phyloP scores from a whole-genome alignment of 371 early-diverging fungal genomes.

The Mucor plumbeus region DNA sequence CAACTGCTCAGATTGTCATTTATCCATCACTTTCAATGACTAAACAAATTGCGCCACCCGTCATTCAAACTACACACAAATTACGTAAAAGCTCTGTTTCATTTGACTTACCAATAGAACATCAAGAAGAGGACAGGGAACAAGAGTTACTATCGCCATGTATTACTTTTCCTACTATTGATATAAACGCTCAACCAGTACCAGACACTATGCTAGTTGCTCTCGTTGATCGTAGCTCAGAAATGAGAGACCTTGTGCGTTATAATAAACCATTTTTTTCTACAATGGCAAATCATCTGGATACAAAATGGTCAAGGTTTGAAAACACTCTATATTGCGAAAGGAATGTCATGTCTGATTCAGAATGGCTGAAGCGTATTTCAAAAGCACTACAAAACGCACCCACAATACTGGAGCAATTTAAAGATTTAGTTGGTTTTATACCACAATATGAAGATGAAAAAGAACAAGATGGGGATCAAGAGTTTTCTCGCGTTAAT shows the following conservation, averaged over 20 bases:
- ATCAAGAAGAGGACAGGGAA: slow-evolving; percentile 1
- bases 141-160: slow-evolving; percentile 34
- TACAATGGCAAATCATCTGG: slow-evolving; percentile 31
- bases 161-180: slow-evolving; percentile 32
- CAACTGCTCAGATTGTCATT: neutral
- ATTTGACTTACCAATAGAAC: slow-evolving; percentile 41
- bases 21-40: neutral
- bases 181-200: slow-evolving; percentile 47
- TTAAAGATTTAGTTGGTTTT: slow-evolving; percentile 50
- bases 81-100: slow-evolving; percentile 43
- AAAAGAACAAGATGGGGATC: slow-evolving; percentile 25
- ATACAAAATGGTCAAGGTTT: slow-evolving; percentile 42
- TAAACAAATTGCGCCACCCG: neutral
- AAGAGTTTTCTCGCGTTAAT: slow-evolving; percentile 47
- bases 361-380: slow-evolving; percentile 45
- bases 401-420: slow-evolving; percentile 39
- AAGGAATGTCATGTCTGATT: slow-evolving; percentile 37
- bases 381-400: slow-evolving; percentile 29
- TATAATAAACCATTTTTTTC: slow-evolving; percentile 44
- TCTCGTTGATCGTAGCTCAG: slow-evolving; percentile 44
- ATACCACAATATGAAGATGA: slow-evolving; percentile 22
- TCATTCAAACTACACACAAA: neutral
- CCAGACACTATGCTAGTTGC: slow-evolving; percentile 53
- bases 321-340: slow-evolving; percentile 41
- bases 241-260: slow-evolving; percentile 51